Evolutionary conservation across 805 yeast species (phyloP).

Genomic region (Wickerhamomyces pijperi): DNA sequence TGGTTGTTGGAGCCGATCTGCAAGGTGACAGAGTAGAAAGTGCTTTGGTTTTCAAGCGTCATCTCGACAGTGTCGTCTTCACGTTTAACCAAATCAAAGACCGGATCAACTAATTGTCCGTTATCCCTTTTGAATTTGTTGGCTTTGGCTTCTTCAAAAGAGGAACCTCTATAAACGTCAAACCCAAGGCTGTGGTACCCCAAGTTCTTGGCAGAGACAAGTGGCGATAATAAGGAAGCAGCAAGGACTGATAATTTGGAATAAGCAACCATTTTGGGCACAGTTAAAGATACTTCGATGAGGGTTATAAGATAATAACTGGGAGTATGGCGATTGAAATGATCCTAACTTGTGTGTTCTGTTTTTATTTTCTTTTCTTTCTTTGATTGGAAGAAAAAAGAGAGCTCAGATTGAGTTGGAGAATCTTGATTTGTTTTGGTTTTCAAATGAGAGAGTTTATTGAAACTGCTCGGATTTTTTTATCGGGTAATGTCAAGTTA

Average conservation of each 20-base stretch:
- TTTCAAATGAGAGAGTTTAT: too few relatives aligned
- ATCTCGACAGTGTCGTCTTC: conserved; percentile 22
- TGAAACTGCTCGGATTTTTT: too few relatives aligned
- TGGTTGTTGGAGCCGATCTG: conserved; percentile 50
- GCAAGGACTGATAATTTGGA: not conserved
- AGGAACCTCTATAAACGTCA: conserved; percentile 1
- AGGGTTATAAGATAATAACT: too few relatives aligned
- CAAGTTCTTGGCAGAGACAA: not conserved
- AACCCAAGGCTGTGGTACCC: conserved; percentile 2
- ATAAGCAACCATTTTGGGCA: not conserved
- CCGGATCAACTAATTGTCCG: not conserved
- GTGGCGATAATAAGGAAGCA: not conserved
- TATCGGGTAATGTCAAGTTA: too few relatives aligned
- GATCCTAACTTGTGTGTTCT: too few relatives aligned
- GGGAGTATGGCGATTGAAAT: too few relatives aligned
- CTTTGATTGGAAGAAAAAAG: too few relatives aligned
- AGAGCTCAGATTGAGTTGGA: too few relatives aligned
- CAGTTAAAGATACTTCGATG: not conserved
- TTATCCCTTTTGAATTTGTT: not conserved
- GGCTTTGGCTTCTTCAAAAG: not conserved
- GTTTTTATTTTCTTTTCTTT: too few relatives aligned
- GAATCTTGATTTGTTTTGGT: too few relatives aligned
- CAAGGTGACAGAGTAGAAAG: conserved; percentile 35
- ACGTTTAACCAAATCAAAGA: conserved; percentile 12
- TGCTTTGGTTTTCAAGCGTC: conserved; percentile 25